Conservation (phyloP, 2,329 filamentous ascomycete genomes). For the Colletotrichum endophyticum region DNA sequence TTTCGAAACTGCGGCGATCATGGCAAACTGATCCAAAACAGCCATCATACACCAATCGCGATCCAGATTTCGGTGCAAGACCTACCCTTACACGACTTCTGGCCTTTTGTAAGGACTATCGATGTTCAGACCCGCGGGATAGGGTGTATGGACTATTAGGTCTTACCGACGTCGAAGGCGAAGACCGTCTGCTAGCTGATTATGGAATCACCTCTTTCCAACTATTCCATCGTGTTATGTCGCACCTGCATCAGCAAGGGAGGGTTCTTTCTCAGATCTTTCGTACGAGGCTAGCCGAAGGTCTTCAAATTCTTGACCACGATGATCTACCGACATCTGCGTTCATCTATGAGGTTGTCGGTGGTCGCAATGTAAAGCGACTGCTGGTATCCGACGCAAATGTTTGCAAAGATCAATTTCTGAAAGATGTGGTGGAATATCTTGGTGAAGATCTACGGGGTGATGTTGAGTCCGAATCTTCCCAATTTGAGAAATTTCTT, state of each 20-base stretch:
- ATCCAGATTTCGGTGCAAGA: constrained; percentile 12
- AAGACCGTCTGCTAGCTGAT: neutral
- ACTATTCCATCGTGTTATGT: neutral
- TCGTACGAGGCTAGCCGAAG: neutral
- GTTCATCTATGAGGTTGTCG: neutral
- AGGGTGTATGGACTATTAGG: constrained; percentile 28
- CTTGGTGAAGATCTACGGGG: neutral
- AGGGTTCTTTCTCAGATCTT: neutral
- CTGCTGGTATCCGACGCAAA: neutral
- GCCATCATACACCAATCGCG: neutral
- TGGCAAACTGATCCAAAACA: neutral
- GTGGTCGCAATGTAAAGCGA: neutral
- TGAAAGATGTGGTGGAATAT: neutral
- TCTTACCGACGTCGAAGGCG: neutral
- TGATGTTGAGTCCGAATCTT: neutral
- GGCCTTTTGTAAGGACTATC: constrained; percentile 17
- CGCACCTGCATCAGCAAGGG: neutral
- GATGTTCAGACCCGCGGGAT: constrained; percentile 24
- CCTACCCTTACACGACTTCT: constrained; percentile 23
- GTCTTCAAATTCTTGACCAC: neutral
- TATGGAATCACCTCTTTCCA: neutral
- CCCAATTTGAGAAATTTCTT: neutral
- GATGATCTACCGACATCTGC: neutral
- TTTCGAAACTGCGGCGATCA: neutral
- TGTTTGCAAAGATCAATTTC: neutral